Base-by-base conservation (phyloP, 768 basidiomycete species). In the Lepiota brunneoincarnata region DNA sequence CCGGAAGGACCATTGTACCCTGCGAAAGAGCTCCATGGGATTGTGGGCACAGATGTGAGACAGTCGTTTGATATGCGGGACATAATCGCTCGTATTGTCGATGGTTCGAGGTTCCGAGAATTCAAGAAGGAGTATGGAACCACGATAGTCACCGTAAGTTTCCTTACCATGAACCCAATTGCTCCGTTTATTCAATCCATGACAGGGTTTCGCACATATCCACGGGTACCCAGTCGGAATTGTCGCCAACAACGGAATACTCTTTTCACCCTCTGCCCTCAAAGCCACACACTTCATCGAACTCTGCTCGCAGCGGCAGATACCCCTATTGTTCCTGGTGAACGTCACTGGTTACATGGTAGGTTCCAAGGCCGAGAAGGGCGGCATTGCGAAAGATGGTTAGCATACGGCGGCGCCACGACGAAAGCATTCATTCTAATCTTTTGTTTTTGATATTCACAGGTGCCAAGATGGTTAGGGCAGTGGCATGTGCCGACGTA, bases 261-360 rank as follows among this genome's bases (percentile, higher is more conserved):
- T 98, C 17, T 93, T 97, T 72, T 95, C 93, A 3, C 91, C 92
- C 2, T 93, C 93, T 0, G 95, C 94, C 1, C 71, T 93, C 51
- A 97, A 98, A 69, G 93, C 93, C 10, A 91, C 94, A 2, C 94
- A 98, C 62, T 98, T 98, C 67, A 95, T 98, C 57, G 82, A 96
- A 67, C 78, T 97, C 3, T 98, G 95, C 63, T 93, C 92, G 1
- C 94, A 98, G 66, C 81, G 95, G 7, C 80, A 80, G 57, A 92
- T 97, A 50, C 94, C 94, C 0, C 71, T 98, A 2, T 75, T 98
- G 17, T 98, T 97, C 78, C 79, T 98, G 38, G 94, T 96, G 41
- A 98, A 98, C 63, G 91, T 97, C n/a, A 92, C 92, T 2, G 92
- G 91, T 11, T 98, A 97, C 63, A 98, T 97, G 94, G 94, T 98